A percentile compares a stretch with the other conserved stretches of the same genome.
These are phyloP conservation scores for Suillus variegatus DNA, from an alignment of 768 basidiomycete genomes.

Conservation along the genomic window DNA sequence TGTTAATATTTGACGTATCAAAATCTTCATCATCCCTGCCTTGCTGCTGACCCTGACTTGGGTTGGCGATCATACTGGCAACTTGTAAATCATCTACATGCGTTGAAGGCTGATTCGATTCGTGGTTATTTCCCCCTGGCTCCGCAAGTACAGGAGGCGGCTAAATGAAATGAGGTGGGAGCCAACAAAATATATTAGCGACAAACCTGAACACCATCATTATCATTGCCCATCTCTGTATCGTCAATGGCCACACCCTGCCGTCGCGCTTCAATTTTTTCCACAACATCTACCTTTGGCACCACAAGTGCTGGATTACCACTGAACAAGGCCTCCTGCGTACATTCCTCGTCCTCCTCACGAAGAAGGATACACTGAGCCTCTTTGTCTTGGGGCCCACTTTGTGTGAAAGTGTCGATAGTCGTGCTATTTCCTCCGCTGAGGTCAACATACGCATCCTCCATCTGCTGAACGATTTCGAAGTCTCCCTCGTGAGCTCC, in stretches of 20 bases:
- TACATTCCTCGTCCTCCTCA: slow-evolving; percentile 61
- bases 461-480: slow-evolving; percentile 17
- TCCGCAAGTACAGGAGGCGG: not conserved
- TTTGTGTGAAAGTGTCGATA: slow-evolving; percentile 23
- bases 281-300: not conserved
- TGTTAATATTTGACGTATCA: not conserved
- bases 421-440: slow-evolving; percentile 27
- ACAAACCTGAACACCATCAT: not conserved
- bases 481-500: not conserved
- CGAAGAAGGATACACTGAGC: slow-evolving; percentile 27
- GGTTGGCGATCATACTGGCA: slow-evolving; percentile 30
- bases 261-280: not conserved
- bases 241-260: not conserved
- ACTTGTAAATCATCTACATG: slow-evolving; percentile 19
- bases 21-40: slow-evolving; percentile 22
- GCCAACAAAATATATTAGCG: not conserved
- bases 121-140: not conserved
- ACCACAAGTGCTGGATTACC: slow-evolving; percentile 11
- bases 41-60: slow-evolving; percentile 28
- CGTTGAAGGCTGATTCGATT: slow-evolving; percentile 25
- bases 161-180: not conserved
- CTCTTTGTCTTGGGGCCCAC: slow-evolving; percentile 16
- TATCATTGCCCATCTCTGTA: not conserved
- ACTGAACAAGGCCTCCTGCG: slow-evolving; percentile 50
- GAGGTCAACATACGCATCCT: slow-evolving; percentile 28